Evolutionary conservation across 176 grass and related monocot species (phyloP).

Genomic region (Chrysopogon serrulatus): DNA sequence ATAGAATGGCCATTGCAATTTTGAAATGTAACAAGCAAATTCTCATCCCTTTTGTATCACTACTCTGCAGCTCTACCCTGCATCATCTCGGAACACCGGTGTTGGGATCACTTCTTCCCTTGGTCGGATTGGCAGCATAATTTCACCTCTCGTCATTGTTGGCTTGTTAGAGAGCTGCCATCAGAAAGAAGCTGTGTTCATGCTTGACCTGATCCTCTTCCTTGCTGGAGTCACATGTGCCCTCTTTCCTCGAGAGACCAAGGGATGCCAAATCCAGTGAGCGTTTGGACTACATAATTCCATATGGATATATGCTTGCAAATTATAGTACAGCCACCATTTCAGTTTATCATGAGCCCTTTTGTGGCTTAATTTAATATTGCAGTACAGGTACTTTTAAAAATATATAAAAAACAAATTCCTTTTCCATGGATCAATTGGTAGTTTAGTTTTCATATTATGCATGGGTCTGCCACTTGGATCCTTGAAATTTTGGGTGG

Average conservation of each 20-base stretch:
- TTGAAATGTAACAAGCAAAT: background rate
- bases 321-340: background rate
- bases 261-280: slow-evolving; percentile 19
- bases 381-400: background rate
- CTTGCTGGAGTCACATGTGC: slow-evolving; percentile 29
- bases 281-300: background rate
- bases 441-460: background rate
- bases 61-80: slow-evolving; percentile 43
- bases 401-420: background rate
- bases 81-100: slow-evolving; percentile 41
- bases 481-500: too few species aligned
- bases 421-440: background rate
- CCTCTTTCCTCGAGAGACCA: slow-evolving; percentile 53
- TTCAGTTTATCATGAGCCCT: background rate
- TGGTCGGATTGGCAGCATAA: slow-evolving; percentile 50
- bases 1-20: background rate
- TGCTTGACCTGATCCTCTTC: slow-evolving; percentile 42
- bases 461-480: background rate
- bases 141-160: slow-evolving; percentile 38
- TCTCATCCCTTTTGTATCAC: background rate
- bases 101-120: slow-evolving; percentile 39
- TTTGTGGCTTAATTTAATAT: background rate
- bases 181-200: slow-evolving; percentile 35
- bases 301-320: background rate
- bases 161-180: slow-evolving; percentile 41